phyloP scores from a whole-genome alignment of 768 basidiomycete genomes.

The Goffeauzyma gilvescens region DNA sequence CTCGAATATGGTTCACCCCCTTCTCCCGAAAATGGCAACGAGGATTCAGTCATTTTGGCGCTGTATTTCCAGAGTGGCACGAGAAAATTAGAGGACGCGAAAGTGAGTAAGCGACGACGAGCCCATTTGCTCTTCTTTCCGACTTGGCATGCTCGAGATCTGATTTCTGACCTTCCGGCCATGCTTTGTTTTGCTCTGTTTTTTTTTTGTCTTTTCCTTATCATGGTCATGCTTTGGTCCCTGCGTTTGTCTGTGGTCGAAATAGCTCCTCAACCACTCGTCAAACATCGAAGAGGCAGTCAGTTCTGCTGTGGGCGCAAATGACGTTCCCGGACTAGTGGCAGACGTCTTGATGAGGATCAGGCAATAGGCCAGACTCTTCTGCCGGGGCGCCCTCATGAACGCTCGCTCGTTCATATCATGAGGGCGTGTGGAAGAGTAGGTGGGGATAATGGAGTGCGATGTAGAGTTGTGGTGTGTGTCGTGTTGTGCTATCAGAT shows the following conservation, averaged over 20 bases:
- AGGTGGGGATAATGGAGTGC: too few relatives aligned
- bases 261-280: constrained; percentile 18
- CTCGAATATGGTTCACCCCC: constrained; percentile 39
- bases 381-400: too few relatives aligned
- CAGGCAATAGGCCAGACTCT: too few relatives aligned
- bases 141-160: too few relatives aligned
- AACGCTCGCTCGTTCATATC: too few relatives aligned
- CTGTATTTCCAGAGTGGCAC: constrained; percentile 18
- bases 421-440: too few relatives aligned
- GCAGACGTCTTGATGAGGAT: too few relatives aligned
- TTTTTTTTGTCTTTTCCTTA: too few relatives aligned
- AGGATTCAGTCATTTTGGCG: constrained; percentile 11
- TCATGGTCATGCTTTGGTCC: too few relatives aligned
- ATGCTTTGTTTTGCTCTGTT: neutral
- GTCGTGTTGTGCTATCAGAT: too few relatives aligned
- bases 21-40: neutral
- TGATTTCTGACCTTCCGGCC: neutral
- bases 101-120: too few relatives aligned
- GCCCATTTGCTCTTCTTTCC: neutral
- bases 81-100: constrained; percentile 18
- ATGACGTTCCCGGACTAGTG: constrained; percentile 27
- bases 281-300: constrained; percentile 23
- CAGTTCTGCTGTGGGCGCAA: constrained; percentile 13
- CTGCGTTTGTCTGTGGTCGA: neutral
- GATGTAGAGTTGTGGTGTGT: too few relatives aligned